Evolutionary conservation across 257 asterid species (phyloP).

Genomic region (Rauvolfia tetraphylla): DNA sequence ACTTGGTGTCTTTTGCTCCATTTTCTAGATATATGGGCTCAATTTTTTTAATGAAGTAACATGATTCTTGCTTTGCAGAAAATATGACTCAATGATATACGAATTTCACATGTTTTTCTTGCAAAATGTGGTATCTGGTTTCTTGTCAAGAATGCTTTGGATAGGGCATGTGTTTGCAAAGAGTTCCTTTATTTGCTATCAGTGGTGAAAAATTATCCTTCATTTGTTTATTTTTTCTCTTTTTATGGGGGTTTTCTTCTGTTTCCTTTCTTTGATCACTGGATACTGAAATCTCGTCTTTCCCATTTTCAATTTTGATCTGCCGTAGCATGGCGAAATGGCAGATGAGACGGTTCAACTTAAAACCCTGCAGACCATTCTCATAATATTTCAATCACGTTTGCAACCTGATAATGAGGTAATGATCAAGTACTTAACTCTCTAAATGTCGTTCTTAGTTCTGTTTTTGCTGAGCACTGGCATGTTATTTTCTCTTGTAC

Average conservation of each 20-base stretch:
- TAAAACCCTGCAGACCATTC: slow-evolving; percentile 90
- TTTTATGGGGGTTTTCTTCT: not conserved
- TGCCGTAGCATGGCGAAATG: slow-evolving; percentile 86
- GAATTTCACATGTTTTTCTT: not conserved
- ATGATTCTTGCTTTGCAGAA: not conserved
- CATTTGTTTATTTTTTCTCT: not conserved
- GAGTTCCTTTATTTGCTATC: not conserved
- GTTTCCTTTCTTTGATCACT: not conserved
- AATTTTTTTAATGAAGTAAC: not conserved
- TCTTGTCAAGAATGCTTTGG: slow-evolving; percentile 1
- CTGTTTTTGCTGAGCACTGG: slow-evolving; percentile 8
- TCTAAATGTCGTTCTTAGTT: slow-evolving; percentile 12
- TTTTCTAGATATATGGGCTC: not conserved
- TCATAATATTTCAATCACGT: slow-evolving; percentile 82
- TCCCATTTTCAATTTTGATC: slow-evolving; percentile 8
- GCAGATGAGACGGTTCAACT: slow-evolving; percentile 89
- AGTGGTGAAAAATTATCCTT: too few relatives aligned
- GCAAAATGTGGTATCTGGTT: not conserved
- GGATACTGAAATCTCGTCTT: slow-evolving; percentile 2
- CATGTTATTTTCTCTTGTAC: not conserved
- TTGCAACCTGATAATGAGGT: slow-evolving; percentile 96
- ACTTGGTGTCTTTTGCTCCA: not conserved
- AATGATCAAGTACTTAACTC: slow-evolving; percentile 19
- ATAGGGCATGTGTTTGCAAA: not conserved
- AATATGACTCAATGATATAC: not conserved